Base-by-base conservation (phyloP, 139 green algal species). In the Desmodesmus armatus region DNA sequence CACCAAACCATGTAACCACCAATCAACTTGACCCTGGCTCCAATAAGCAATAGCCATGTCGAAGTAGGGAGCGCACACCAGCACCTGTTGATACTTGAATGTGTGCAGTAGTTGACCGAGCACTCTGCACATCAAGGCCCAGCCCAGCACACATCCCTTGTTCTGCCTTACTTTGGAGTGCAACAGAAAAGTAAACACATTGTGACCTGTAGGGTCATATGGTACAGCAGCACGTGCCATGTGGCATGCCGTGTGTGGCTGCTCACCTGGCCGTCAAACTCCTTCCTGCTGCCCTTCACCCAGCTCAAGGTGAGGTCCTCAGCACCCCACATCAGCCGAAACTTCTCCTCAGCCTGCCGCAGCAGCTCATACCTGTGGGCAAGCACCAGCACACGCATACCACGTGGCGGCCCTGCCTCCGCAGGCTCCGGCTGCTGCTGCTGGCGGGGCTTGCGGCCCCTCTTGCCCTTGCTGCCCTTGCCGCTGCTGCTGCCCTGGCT, bases 281-380 rank as follows among this genome's bases (percentile, higher is more conserved):
- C 47, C 44, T 69, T 69, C 33, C 21, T 25, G 0, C 5, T 0
- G 5, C 35, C 31, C 41, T 88, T 82, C 7, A 88, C 21, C 66
- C 77, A 63, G 55, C 55, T 78, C 19, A 88, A 53, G 0, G 0
- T 29, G n/a, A 49, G 65, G 2, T 25, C 67, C 0, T 67, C 67
- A n/a, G n/a, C n/a, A n/a, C n/a, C n/a, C 85, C 85, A 88, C 25
- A 88, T 40, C 35, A 60, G 29, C n/a, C 5, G 5, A 37, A 81
- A 81, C 49, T 81, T 81, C 49, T 81, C 33, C 35, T 44, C 49
- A 39, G 74, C 74, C 49, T 81, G 49, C 5, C 82, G 53, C 55
- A 88, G 69, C 51, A 88, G 77, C 58, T 88, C 85, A 11, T 9
- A 23, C 4, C 85, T 73, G 51, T 88, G 85, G 23, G 58, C 85